Conservation (phyloP, 164 flowering plant species). For the Echeveria elegans region DNA sequence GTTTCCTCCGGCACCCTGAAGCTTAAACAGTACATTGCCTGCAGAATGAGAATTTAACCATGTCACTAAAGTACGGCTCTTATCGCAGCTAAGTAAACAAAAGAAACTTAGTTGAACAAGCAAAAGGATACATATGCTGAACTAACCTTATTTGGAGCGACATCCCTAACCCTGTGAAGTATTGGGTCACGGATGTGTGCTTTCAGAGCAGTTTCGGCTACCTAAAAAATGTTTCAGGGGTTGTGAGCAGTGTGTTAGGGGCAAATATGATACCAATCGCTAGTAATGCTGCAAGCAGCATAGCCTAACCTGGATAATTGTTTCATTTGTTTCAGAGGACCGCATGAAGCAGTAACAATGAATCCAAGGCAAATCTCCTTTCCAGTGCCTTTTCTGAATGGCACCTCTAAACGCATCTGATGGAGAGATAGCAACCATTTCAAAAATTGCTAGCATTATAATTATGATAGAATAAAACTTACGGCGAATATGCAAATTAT, state of each 20-base stretch:
- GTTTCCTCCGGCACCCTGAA: neutral
- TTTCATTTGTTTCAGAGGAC: conserved; percentile 64
- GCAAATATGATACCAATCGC: too few relatives aligned
- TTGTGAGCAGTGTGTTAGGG: neutral
- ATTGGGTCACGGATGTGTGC: conserved; percentile 16
- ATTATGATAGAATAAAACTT: too few relatives aligned
- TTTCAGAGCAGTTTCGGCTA: conserved; percentile 58
- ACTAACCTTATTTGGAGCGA: conserved; percentile 4
- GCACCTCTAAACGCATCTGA: conserved; percentile 80
- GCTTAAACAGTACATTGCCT: conserved; percentile 2
- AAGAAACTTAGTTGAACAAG: neutral
- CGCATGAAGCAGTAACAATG: conserved; percentile 96
- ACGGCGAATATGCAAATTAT: too few relatives aligned
- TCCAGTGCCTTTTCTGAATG: conserved; percentile 61
- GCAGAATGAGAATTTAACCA: neutral
- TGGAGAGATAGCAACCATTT: neutral
- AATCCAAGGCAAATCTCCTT: conserved; percentile 75
- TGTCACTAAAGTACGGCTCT: neutral
- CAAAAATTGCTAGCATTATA: too few relatives aligned
- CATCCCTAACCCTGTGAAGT: neutral
- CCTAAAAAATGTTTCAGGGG: conserved; percentile 26
- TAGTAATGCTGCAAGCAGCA: neutral
- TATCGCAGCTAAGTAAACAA: neutral
- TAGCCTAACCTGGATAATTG: conserved; percentile 53
- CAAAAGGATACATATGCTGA: neutral